phyloP scores from a whole-genome alignment of 192 early-diverging fungal species.

The Coemansia sp. region DNA sequence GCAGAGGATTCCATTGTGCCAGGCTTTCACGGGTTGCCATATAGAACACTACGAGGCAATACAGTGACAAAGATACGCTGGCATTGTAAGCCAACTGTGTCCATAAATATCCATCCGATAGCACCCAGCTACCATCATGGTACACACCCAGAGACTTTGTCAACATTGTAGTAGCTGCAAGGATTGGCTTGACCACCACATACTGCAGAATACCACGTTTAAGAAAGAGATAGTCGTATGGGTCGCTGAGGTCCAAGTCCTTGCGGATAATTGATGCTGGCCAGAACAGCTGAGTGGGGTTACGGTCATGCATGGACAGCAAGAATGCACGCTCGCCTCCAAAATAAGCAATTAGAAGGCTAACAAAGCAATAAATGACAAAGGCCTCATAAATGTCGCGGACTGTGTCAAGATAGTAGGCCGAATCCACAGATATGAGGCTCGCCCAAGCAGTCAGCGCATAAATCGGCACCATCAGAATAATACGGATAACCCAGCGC shows the following conservation, averaged over 20 bases:
- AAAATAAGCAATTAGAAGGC: conserved; percentile 79
- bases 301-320: conserved; percentile 74
- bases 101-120: conserved; percentile 76
- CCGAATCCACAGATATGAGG: conserved; percentile 68
- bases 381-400: conserved; percentile 95
- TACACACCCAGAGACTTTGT: conserved; percentile 73
- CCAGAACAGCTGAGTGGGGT: conserved; percentile 78
- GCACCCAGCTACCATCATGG: conserved; percentile 76
- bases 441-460: conserved; percentile 79
- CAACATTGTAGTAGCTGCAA: conserved; percentile 78
- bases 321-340: conserved; percentile 87
- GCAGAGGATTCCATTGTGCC: conserved; percentile 76
- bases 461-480: conserved; percentile 82
- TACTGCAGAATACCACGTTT: conserved; percentile 94
- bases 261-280: conserved; percentile 71
- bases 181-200: conserved; percentile 82
- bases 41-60: conserved; percentile 87
- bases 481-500: conserved; percentile 67
- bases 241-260: conserved; percentile 83
- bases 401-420: conserved; percentile 87
- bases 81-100: conserved; percentile 83
- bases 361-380: conserved; percentile 95
- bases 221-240: conserved; percentile 82
- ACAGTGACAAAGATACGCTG: conserved; percentile 81
- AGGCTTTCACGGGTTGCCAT: conserved; percentile 76